A percentile compares a stretch with the other conserved stretches of the same genome.
phyloP scores from a whole-genome alignment of 495 filamentous ascomycete species.

The Aspergillus sclerotiicarbonarius region DNA sequence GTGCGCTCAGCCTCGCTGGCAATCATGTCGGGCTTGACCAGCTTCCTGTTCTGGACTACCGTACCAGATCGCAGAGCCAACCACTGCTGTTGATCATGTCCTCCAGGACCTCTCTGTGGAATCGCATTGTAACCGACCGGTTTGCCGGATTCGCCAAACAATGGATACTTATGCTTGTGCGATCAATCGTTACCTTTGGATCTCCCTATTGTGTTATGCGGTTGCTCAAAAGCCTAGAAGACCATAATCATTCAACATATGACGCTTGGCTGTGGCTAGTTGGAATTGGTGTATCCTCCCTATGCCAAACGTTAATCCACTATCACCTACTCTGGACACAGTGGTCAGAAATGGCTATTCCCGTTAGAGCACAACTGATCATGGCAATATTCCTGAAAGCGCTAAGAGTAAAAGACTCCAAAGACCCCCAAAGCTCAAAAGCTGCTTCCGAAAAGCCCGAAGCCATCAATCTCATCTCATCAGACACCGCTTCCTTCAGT shows the following conservation, averaged over 20 bases:
- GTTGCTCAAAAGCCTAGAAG: background rate
- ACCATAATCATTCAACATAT: background rate
- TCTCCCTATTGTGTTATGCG: background rate
- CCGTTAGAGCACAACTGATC: background rate
- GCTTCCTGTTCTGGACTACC: background rate
- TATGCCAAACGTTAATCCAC: background rate
- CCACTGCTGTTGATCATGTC: background rate
- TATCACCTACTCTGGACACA: background rate
- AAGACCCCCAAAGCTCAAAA: background rate
- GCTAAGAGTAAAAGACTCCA: background rate
- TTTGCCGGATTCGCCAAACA: background rate
- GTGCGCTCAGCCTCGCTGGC: background rate
- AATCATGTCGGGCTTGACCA: background rate
- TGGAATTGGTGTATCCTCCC: background rate
- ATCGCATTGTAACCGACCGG: background rate
- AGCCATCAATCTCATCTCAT: conserved; percentile 1
- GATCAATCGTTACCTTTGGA: background rate
- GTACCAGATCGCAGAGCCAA: background rate
- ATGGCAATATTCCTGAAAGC: background rate
- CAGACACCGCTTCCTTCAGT: background rate
- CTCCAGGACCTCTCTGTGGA: background rate
- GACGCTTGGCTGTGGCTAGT: background rate
- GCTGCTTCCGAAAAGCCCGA: background rate
- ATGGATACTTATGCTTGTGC: background rate
- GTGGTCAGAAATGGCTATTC: conserved; percentile 1